phyloP scores from a whole-genome alignment of 441 rosid genomes.

The Omphalea diandra region DNA sequence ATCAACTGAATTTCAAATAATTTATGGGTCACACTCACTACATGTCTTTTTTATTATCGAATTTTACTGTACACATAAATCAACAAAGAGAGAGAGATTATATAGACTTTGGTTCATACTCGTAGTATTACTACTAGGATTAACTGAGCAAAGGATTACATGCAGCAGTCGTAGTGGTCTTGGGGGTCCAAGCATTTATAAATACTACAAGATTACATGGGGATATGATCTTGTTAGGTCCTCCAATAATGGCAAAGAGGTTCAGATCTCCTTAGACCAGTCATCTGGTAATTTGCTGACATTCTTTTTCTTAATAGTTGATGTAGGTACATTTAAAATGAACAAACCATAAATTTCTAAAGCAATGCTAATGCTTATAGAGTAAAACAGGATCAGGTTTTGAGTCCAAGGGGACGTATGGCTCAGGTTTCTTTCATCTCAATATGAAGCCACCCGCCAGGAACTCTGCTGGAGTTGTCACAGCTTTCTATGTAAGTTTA shows the following conservation, averaged over 20 bases:
- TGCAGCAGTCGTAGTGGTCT: neutral
- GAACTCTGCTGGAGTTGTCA: conserved; percentile 15
- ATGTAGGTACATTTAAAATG: too few species aligned
- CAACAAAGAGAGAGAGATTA: neutral
- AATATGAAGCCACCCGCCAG: conserved; percentile 3
- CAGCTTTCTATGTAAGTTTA: conserved; percentile 15
- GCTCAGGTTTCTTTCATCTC: conserved; percentile 11
- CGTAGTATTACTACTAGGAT: too few species aligned
- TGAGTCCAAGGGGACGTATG: neutral
- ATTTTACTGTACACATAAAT: neutral
- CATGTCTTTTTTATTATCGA: neutral
- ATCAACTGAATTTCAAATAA: neutral
- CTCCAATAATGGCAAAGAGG: neutral
- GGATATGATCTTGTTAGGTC: neutral
- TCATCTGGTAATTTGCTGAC: neutral
- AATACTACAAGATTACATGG: neutral
- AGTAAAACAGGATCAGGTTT: conserved; percentile 14
- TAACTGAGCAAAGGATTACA: neutral
- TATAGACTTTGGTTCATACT: neutral
- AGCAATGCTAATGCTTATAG: neutral
- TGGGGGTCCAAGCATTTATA: neutral
- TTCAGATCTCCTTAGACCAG: conserved; percentile 4
- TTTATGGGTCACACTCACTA: neutral
- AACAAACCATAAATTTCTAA: too few species aligned
- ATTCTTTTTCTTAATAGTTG: neutral